Conservation (phyloP, 441 rosid genomes). For the Adansonia madagascariensis region DNA sequence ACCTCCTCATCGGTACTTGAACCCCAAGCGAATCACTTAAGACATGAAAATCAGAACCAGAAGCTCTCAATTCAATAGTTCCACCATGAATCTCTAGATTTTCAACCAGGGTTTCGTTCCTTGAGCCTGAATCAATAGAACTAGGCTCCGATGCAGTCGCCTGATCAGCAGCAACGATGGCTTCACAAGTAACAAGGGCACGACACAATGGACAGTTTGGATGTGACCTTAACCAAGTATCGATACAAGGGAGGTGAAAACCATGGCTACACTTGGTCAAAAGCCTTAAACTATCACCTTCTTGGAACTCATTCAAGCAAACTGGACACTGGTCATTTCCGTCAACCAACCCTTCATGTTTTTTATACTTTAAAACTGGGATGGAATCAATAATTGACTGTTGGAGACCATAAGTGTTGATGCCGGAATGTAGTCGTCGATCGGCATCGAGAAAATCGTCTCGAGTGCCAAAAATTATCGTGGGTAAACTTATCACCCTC, state of each 20-base stretch:
- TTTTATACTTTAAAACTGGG: conserved; percentile 53
- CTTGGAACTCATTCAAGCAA: conserved; percentile 77
- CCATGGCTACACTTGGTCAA: conserved; percentile 83
- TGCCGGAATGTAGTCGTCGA: conserved; percentile 39
- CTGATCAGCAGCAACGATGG: conserved; percentile 15
- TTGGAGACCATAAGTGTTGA: conserved; percentile 61
- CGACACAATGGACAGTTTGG: conserved; percentile 85
- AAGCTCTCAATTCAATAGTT: conserved; percentile 28
- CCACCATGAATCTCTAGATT: conserved; percentile 24
- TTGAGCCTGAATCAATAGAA: conserved; percentile 27
- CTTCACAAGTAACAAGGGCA: conserved; percentile 46
- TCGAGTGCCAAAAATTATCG: conserved; percentile 26
- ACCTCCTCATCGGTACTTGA: conserved; percentile 45
- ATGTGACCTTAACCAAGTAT: conserved; percentile 80
- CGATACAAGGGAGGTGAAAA: conserved; percentile 76
- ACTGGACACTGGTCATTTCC: conserved; percentile 72
- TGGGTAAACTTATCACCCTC: conserved; percentile 28
- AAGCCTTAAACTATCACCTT: conserved; percentile 62
- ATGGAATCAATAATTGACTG: conserved; percentile 65
- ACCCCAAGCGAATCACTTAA: conserved; percentile 30
- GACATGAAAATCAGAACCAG: conserved; percentile 7
- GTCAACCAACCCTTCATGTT: conserved; percentile 51
- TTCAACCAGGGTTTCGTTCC: conserved; percentile 28
- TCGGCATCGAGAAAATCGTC: conserved; percentile 47
- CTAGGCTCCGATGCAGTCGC: conserved; percentile 21